Evolutionary conservation across 2,329 filamentous ascomycete species (phyloP).

Genomic region (Pestalotiopsis sp.): DNA sequence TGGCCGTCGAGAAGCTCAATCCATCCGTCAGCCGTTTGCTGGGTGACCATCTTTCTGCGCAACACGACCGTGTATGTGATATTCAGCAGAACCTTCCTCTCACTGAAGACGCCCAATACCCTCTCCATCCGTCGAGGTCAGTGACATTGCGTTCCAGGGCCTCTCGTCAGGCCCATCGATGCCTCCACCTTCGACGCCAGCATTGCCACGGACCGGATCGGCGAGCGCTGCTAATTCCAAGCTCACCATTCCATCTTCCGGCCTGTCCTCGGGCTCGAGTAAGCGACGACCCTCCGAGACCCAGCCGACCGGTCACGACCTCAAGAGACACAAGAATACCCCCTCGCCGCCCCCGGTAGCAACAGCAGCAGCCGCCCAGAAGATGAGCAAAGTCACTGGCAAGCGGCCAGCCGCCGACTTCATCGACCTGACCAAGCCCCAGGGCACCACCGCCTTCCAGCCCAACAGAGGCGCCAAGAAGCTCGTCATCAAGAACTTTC

Average conservation of each 20-base stretch:
- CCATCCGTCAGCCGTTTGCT: neutral
- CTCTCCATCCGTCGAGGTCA: neutral
- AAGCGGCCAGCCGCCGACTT: slow-evolving; percentile 37
- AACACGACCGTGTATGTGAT: neutral
- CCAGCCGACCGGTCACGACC: slow-evolving; percentile 13
- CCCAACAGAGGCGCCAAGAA: slow-evolving; percentile 79
- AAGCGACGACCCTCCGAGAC: slow-evolving; percentile 23
- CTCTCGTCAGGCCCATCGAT: slow-evolving; percentile 13
- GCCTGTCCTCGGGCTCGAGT: slow-evolving; percentile 24
- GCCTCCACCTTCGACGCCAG: slow-evolving; percentile 27
- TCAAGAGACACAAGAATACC: slow-evolving; percentile 12
- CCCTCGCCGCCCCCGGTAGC: neutral
- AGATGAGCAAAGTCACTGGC: slow-evolving; percentile 32
- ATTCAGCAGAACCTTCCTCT: neutral
- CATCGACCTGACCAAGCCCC: slow-evolving; percentile 48
- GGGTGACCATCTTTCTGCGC: neutral
- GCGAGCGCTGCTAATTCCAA: slow-evolving; percentile 30
- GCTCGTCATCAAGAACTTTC: slow-evolving; percentile 92
- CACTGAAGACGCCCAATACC: neutral
- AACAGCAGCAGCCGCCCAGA: slow-evolving; percentile 17
- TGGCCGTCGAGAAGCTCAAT: neutral
- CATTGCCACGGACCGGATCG: slow-evolving; percentile 30
- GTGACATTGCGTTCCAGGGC: slow-evolving; percentile 14
- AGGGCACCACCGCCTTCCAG: slow-evolving; percentile 57
- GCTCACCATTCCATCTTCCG: slow-evolving; percentile 23